Base-by-base conservation (phyloP, 2,329 filamentous ascomycete genomes). In the Cordyceps cateniannulata region DNA sequence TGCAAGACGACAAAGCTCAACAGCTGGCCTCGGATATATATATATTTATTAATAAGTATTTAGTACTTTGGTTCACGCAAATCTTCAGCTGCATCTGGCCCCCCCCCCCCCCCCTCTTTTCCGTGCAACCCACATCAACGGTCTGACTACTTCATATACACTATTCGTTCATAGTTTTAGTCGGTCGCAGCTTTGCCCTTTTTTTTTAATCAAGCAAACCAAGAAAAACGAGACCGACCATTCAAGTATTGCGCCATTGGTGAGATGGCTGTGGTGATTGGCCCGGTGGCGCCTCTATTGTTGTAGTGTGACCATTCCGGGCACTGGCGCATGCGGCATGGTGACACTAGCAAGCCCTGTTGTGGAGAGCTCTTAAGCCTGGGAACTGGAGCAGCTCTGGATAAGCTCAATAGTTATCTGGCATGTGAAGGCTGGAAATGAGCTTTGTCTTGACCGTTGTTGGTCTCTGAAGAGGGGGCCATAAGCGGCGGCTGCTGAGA, bases 291-390 rank as follows among this genome's bases (percentile, higher is more conserved):
- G 25, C 40, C 22, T 29, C 22, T 22, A 18, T 16, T 42, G 18
- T 18, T 24, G 22, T 32, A 25, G 16, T 24, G 47, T 44, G 35
- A 32, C 56, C 56, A 51, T 20, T 25, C 40, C 18, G 20, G 38
- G 48, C 49, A 18, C 25, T 53, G 57, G 57, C 49, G 57, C 57
- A 52, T 59, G 57, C 57, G 49, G 57, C 38, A 52, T n/a, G 27
- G 48, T 14, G 40, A 45, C 57, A 38, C 48, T 59, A 53, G 38
- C 18, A 27, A 20, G 57, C 29, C 57, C 40, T 27, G 27, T 32
- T 45, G 57, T 59, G 57, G 57, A 27, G 57, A 44, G 56, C 47
- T 27, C 7, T 42, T 14, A 18, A n/a, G 38, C 38, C 29, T n/a
- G n/a, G n/a, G n/a, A n/a, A n/a, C n/a, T n/a, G n/a, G 29, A 35